Conservation (phyloP, 805 yeast species). For the Maudiozyma barnettii region DNA sequence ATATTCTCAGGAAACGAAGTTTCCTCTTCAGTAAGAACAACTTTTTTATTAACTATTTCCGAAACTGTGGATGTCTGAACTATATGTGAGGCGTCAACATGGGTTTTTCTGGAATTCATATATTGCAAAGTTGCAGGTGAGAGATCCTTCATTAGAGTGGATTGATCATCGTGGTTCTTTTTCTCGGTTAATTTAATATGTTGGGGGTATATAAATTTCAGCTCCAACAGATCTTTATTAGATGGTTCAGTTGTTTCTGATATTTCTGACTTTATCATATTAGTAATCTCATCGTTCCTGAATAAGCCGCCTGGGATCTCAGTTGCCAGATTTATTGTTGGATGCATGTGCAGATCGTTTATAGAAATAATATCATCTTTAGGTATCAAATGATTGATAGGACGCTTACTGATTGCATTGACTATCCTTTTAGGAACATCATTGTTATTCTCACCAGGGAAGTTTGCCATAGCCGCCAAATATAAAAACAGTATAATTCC, state of each 20-base stretch:
- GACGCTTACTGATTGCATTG: constrained; percentile 19
- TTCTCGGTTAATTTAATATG: background rate
- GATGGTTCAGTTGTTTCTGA: background rate
- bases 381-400: constrained; percentile 23
- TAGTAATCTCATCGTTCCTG: background rate
- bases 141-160: background rate
- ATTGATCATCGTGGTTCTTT: background rate
- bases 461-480: constrained; percentile 25
- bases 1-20: background rate
- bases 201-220: background rate
- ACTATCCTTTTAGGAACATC: constrained; percentile 21
- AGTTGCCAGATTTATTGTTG: constrained; percentile 9
- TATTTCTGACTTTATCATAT: background rate
- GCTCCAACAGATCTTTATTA: background rate
- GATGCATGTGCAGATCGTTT: background rate
- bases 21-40: background rate
- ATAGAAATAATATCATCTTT: constrained; percentile 11
- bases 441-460: constrained; percentile 23
- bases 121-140: background rate
- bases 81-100: background rate
- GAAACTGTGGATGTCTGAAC: background rate
- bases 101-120: background rate
- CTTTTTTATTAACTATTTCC: background rate
- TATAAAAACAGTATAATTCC: background rate
- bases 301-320: background rate